Evolutionary conservation across 257 asterid species (phyloP).

Genomic region (Eustoma russellianum): DNA sequence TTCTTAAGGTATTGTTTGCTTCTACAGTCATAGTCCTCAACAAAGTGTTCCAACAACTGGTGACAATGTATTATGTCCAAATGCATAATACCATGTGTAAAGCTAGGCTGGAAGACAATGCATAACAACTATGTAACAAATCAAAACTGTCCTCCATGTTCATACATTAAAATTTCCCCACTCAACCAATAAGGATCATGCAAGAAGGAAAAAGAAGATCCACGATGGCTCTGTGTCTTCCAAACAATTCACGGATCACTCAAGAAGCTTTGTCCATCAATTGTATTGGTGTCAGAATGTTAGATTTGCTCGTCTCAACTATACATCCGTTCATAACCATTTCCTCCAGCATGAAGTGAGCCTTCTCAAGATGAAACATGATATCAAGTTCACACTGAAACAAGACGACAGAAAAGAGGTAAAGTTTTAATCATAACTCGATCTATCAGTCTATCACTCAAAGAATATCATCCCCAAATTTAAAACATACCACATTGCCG

Average conservation of each 20-base stretch:
- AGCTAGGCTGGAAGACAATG: too few species aligned
- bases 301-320: constrained; percentile 87
- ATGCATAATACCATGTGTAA: too few species aligned
- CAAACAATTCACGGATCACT: background rate
- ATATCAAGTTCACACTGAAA: constrained; percentile 88
- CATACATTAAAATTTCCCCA: too few species aligned
- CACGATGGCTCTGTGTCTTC: background rate
- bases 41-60: too few species aligned
- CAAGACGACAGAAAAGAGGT: background rate
- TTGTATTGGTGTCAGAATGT: constrained; percentile 69
- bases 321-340: constrained; percentile 97
- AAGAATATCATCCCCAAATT: background rate
- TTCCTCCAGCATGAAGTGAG: constrained; percentile 98
- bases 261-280: constrained; percentile 76
- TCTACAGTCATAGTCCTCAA: too few species aligned
- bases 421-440: background rate
- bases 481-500: constrained; percentile 82
- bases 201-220: too few species aligned
- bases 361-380: constrained; percentile 95
- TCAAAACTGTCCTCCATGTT: too few species aligned
- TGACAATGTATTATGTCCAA: too few species aligned
- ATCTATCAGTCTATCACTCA: too few species aligned
- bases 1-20: too few species aligned
- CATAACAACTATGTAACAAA: too few species aligned
- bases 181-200: too few species aligned